Evolutionary conservation across 805 yeast genomes (phyloP).

Genomic region (Metschnikowia peoriensis): DNA sequence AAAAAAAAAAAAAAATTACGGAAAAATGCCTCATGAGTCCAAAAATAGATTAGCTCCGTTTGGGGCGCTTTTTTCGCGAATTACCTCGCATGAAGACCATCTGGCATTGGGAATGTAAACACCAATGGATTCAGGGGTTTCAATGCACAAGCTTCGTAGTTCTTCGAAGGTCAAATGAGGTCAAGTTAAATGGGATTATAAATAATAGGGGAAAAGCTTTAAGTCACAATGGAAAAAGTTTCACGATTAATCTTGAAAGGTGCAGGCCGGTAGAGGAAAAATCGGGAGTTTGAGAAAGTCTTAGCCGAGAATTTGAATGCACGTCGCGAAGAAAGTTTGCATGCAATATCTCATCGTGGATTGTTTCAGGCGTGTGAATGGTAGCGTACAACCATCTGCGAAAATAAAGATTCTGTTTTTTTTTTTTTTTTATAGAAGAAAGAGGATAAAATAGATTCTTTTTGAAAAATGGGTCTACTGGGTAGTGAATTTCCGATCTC

Average conservation of each 20-base stretch:
- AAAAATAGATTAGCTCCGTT: neutral
- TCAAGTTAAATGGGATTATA: too few relatives aligned
- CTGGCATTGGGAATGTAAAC: neutral
- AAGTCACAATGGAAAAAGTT: too few relatives aligned
- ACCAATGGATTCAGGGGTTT: too few relatives aligned
- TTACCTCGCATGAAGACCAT: neutral
- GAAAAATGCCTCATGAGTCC: neutral
- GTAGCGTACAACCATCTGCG: too few relatives aligned
- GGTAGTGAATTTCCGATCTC: too few relatives aligned
- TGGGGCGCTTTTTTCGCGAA: neutral
- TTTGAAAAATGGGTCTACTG: too few relatives aligned
- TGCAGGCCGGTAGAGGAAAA: neutral
- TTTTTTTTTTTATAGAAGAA: neutral
- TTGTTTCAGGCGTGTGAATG: neutral
- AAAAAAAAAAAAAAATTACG: neutral
- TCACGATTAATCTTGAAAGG: too few relatives aligned
- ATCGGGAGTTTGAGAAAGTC: neutral
- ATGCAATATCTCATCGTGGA: neutral
- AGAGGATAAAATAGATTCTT: neutral
- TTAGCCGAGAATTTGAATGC: neutral
- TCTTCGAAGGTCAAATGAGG: too few relatives aligned
- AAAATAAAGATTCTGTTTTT: neutral
- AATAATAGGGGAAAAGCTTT: too few relatives aligned
- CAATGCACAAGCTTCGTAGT: too few relatives aligned
- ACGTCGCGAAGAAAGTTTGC: neutral